Evolutionary conservation across 2,329 filamentous ascomycete genomes (phyloP).

Genomic region (Colletotrichum sidae): DNA sequence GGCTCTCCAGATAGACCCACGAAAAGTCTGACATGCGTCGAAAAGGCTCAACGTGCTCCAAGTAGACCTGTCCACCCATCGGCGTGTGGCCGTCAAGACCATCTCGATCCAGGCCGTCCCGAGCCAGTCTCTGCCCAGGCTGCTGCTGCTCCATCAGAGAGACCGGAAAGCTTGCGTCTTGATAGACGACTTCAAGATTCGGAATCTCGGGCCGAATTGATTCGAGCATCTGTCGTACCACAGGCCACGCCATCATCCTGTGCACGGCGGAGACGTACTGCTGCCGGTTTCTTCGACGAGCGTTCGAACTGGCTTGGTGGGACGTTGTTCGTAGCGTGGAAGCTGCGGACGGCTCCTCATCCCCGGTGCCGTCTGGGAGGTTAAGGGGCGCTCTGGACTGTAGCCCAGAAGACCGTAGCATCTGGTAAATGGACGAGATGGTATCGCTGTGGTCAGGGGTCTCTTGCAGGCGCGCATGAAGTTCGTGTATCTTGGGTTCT

Average conservation of each 20-base stretch:
- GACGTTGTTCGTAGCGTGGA: conserved; percentile 38
- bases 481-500: conserved; percentile 65
- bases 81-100: too few relatives aligned
- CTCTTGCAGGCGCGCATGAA: neutral
- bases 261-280: conserved; percentile 30
- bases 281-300: conserved; percentile 3
- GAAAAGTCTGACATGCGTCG: too few relatives aligned
- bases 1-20: conserved; percentile 58
- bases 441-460: neutral
- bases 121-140: conserved; percentile 6
- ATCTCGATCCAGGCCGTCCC: too few relatives aligned
- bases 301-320: neutral
- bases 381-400: conserved; percentile 4
- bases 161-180: conserved; percentile 19
- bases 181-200: conserved; percentile 20
- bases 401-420: conserved; percentile 1
- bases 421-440: conserved; percentile 9
- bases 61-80: neutral
- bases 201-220: conserved; percentile 18
- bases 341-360: conserved; percentile 23
- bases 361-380: conserved; percentile 13
- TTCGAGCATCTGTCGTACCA: conserved; percentile 35
- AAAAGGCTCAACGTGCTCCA: neutral
- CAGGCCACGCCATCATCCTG: conserved; percentile 36
- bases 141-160: conserved; percentile 29